Evolutionary conservation across 352 stramenopile species (phyloP).

Genomic region (Pythium phragmitis): DNA sequence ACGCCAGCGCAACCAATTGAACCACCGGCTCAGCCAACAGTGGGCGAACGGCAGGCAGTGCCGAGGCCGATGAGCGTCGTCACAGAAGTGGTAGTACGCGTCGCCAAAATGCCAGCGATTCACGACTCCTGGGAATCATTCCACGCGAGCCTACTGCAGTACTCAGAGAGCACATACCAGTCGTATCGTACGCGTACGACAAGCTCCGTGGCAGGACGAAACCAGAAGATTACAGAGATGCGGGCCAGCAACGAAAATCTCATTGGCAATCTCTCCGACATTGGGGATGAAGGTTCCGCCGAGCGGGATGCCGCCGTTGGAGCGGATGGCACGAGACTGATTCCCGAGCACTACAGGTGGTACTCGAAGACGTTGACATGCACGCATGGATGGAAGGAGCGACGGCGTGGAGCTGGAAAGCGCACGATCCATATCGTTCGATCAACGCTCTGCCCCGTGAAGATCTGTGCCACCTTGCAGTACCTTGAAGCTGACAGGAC

Average conservation of each 20-base stretch:
- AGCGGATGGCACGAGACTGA: slow-evolving; percentile 31
- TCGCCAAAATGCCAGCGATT: slow-evolving; percentile 47
- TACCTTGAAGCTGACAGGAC: slow-evolving; percentile 24
- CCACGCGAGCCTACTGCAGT: slow-evolving; percentile 51
- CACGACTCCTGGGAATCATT: slow-evolving; percentile 76
- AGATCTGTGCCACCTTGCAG: slow-evolving; percentile 78
- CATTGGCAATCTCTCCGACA: neutral
- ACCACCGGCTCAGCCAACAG: neutral
- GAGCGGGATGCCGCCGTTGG: slow-evolving; percentile 2
- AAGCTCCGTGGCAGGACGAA: slow-evolving; percentile 62
- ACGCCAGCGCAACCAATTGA: neutral
- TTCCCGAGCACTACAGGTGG: slow-evolving; percentile 72
- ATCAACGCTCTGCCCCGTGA: slow-evolving; percentile 68
- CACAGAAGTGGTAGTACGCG: slow-evolving; percentile 57
- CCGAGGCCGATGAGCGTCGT: slow-evolving; percentile 13
- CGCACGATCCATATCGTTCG: slow-evolving; percentile 58
- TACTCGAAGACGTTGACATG: slow-evolving; percentile 83
- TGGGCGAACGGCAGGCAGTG: neutral
- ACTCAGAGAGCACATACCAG: slow-evolving; percentile 69
- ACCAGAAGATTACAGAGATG: slow-evolving; percentile 68
- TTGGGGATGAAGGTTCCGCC: neutral
- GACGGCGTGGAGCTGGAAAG: slow-evolving; percentile 62
- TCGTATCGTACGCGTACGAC: slow-evolving; percentile 76
- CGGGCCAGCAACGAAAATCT: slow-evolving; percentile 3
- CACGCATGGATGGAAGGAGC: slow-evolving; percentile 82